Evolutionary conservation across 164 flowering plant species (phyloP).

Genomic region (Magnolia sinica): DNA sequence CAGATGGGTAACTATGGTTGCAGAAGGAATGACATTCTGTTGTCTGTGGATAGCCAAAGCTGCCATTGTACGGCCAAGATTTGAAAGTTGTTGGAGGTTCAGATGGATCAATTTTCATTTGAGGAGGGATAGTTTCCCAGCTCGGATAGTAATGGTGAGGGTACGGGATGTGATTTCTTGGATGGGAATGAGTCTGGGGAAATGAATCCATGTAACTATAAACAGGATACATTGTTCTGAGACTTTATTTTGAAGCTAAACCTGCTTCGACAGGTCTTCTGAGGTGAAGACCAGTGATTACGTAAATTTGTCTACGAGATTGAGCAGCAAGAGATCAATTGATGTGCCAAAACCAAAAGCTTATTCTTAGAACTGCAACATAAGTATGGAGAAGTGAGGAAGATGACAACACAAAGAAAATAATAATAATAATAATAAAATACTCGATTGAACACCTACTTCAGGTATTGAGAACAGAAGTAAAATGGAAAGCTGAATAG

Average conservation of each 20-base stretch:
- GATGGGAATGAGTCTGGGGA: slow-evolving; percentile 17
- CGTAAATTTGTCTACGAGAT: neutral
- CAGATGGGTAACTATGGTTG: slow-evolving; percentile 27
- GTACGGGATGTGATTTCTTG: slow-evolving; percentile 18
- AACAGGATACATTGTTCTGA: slow-evolving; percentile 29
- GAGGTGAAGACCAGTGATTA: neutral
- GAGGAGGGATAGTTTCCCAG: slow-evolving; percentile 23
- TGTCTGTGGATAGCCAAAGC: slow-evolving; percentile 28
- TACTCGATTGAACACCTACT: no score
- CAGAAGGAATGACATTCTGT: slow-evolving; percentile 34
- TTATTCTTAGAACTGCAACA: neutral
- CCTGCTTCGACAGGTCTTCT: neutral
- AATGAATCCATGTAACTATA: slow-evolving; percentile 30
- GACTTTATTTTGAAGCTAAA: neutral
- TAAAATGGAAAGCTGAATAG: no score
- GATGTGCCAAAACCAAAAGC: slow-evolving; percentile 1
- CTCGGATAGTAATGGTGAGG: slow-evolving; percentile 21
- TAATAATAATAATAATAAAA: no score
- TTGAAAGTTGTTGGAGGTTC: slow-evolving; percentile 13
- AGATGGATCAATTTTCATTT: slow-evolving; percentile 18
- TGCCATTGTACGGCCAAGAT: slow-evolving; percentile 25
- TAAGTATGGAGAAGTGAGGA: neutral
- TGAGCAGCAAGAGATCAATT: neutral
- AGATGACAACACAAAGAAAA: neutral
- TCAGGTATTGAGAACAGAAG: no score